Base-by-base conservation (phyloP, 441 rosid genomes). In the Adansonia grandidieri region DNA sequence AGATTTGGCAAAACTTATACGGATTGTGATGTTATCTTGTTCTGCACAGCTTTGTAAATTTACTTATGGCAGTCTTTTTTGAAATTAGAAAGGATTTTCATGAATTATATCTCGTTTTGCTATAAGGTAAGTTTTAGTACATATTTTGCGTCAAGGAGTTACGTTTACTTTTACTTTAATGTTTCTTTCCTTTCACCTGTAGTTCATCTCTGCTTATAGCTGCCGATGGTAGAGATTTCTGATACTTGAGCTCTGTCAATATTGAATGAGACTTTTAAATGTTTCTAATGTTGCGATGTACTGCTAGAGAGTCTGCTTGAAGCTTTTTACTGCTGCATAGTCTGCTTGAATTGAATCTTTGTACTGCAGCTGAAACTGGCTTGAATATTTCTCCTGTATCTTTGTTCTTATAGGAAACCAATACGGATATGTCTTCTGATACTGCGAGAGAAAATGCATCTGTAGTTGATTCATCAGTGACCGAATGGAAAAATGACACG, bases 401-500 rank as follows among this genome's bases (percentile, higher is more conserved):
- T 74, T 60, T 67, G 20, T 17, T 75, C n/a, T 82, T 61, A 83
- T 79, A 76, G 90, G 84, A 77, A 80, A 50, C 50, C 22, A 42
- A 79, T 24, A 82, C 79, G 79, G 82, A 82, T 58, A 92, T 95
- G 98, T 93, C 98, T 78, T 92, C 89, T 79, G 98, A 93, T 87
- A 89, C 92, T 58, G 91, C 88, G 5, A 92, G 88, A 77, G 97
- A 93, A 85, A 91, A 88, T 89, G 93, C 93, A 65, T 95, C 98
- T 40, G 97, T 92, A 77, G 97, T 91, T 42, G 98, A 92, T 84
- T 95, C 98, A 9, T 93, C 98, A 8, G 81, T 84, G 86, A 91
- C 98, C 66, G 96, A 92, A 77, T 88, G 91, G 92, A 93, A 85
- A 78, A 91, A 86, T 83, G 98, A 95, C 62, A 64, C 87, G 79